A percentile compares a stretch with the other conserved stretches of the same genome.
phyloP scores from a whole-genome alignment of 768 basidiomycete genomes.

The Symmetrospora coprosmae region DNA sequence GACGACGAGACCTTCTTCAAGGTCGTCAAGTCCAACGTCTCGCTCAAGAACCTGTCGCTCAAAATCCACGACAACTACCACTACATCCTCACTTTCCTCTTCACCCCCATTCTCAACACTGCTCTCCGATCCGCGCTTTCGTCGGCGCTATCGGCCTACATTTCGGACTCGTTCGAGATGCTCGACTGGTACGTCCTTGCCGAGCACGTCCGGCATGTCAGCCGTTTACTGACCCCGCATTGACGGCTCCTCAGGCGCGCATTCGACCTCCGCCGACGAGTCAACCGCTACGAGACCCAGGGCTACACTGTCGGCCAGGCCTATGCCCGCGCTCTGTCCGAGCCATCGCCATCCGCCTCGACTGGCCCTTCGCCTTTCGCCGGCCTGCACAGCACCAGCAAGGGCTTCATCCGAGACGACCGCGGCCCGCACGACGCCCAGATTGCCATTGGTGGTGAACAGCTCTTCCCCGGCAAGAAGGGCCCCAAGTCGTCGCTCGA shows the following conservation, averaged over 20 bases:
- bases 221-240: neutral
- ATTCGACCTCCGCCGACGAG: conserved; percentile 11
- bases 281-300: neutral
- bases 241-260: conserved; percentile 5
- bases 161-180: conserved; percentile 2
- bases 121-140: conserved; percentile 8
- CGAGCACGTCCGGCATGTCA: neutral
- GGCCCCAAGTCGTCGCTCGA: conserved; percentile 9
- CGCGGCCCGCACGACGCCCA: conserved; percentile 8
- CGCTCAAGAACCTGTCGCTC: conserved; percentile 7
- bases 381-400: conserved; percentile 8
- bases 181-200: conserved; percentile 6
- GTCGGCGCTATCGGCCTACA: conserved; percentile 3
- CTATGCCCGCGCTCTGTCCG: conserved; percentile 4
- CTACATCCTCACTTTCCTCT: conserved; percentile 10
- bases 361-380: conserved; percentile 1
- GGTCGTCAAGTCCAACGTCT: conserved; percentile 10
- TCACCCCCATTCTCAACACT: conserved; percentile 10
- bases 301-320: conserved; percentile 8
- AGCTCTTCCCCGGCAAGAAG: conserved; percentile 13
- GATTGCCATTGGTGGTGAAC: conserved; percentile 17
- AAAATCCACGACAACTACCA: conserved; percentile 22
- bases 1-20: conserved; percentile 11
- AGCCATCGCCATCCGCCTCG: conserved; percentile 8
- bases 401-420: conserved; percentile 17